These are phyloP conservation scores for Parsonsia alboflavescens DNA, from an alignment of 257 asterid genomes.

Conservation along the genomic window DNA sequence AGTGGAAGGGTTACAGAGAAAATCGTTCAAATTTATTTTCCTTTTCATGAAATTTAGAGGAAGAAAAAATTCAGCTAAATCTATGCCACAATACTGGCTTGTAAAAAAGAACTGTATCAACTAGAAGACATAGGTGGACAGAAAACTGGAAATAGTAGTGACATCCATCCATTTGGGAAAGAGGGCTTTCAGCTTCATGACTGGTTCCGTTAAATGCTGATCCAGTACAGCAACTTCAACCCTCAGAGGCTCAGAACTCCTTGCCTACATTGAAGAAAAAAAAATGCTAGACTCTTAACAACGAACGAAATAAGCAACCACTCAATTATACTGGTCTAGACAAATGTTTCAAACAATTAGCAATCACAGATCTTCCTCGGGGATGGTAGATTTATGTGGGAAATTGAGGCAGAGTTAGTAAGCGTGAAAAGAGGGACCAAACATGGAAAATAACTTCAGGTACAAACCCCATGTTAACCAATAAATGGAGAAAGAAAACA, in stretches of 20 bases:
- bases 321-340: neutral
- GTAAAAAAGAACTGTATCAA: neutral
- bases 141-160: constrained; percentile 66
- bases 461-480: neutral
- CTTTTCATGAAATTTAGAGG: too few species aligned
- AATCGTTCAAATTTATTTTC: too few species aligned
- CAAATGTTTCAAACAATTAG: neutral
- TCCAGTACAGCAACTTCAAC: constrained; percentile 78
- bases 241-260: constrained; percentile 52
- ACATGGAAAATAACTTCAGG: too few species aligned
- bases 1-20: too few species aligned
- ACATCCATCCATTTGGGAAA: constrained; percentile 92
- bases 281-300: neutral
- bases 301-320: neutral
- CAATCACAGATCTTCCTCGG: neutral
- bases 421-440: neutral
- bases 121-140: constrained; percentile 63
- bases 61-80: too few species aligned
- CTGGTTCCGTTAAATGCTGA: constrained; percentile 48
- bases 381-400: neutral
- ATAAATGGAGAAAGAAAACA: neutral
- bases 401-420: neutral
- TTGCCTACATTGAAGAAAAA: constrained; percentile 46
- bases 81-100: too few species aligned
- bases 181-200: constrained; percentile 63